Evolutionary conservation across 371 early-diverging fungal genomes (phyloP).

Genomic region (Phascolomyces articulosus): DNA sequence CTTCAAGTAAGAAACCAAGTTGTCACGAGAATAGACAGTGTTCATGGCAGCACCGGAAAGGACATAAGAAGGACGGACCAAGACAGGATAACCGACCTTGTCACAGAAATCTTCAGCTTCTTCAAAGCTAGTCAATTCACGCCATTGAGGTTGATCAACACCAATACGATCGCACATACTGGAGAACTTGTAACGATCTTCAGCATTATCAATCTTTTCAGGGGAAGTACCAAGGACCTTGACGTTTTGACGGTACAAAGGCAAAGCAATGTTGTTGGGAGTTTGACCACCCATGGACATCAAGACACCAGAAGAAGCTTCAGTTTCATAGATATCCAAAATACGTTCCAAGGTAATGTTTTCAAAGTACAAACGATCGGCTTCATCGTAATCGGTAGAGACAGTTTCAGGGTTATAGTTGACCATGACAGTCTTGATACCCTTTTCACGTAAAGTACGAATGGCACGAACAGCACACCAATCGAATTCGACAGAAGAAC

Average conservation of each 20-base stretch:
- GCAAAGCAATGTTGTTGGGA: conserved; percentile 94
- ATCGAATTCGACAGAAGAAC: conserved; percentile 94
- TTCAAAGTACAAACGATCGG: conserved; percentile 94
- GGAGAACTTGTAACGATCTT: conserved; percentile 94
- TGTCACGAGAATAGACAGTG: conserved; percentile 77
- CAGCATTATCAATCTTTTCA: conserved; percentile 88
- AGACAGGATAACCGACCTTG: conserved; percentile 89
- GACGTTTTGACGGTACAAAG: conserved; percentile 67
- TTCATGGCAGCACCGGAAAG: conserved; percentile 97
- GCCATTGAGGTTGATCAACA: conserved; percentile 95
- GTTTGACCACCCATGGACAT: conserved; percentile 92
- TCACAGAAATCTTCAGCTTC: conserved; percentile 84
- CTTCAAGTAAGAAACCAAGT: conserved; percentile 71
- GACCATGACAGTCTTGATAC: conserved; percentile 90
- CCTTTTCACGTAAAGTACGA: conserved; percentile 78
- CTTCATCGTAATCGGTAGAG: conserved; percentile 95
- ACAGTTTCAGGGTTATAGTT: conserved; percentile 98
- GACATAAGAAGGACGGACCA: conserved; percentile 94
- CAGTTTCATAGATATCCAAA: conserved; percentile 90
- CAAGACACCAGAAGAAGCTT: conserved; percentile 80
- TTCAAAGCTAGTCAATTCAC: conserved; percentile 81
- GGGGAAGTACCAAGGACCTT: conserved; percentile 92
- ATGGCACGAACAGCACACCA: conserved; percentile 90
- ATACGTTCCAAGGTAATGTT: conserved; percentile 90
- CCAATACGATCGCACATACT: conserved; percentile 85